These are phyloP conservation scores for Pueraria montana DNA, from an alignment of 306 rosid species.

Conservation along the genomic window DNA sequence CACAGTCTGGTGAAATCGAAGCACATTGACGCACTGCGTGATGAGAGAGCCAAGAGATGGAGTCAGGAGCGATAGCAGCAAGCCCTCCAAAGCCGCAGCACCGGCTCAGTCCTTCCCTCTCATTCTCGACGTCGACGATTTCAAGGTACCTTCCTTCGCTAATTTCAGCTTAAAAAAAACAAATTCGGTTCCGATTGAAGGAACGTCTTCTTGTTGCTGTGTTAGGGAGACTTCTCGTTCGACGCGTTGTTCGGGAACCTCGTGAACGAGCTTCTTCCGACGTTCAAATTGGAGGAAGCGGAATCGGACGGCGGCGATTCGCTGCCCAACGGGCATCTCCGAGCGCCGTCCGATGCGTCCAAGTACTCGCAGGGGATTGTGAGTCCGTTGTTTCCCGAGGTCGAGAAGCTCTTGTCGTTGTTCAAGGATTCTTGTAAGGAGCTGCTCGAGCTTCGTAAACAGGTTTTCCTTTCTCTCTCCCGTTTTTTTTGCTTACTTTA, in stretches of 20 bases:
- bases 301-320: slow-evolving; percentile 75
- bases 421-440: slow-evolving; percentile 95
- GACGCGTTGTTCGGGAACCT: slow-evolving; percentile 93
- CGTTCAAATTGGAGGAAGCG: slow-evolving; percentile 79
- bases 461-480: slow-evolving; percentile 57
- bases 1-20: slow-evolving; percentile 16
- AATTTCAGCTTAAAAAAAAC: neutral
- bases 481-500: neutral
- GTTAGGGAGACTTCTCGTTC: slow-evolving; percentile 94
- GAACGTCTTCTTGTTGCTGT: neutral
- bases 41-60: slow-evolving; percentile 84
- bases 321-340: slow-evolving; percentile 71
- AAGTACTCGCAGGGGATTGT: slow-evolving; percentile 66
- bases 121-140: slow-evolving; percentile 89
- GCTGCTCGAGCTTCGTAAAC: slow-evolving; percentile 91
- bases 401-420: slow-evolving; percentile 82
- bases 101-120: slow-evolving; percentile 76
- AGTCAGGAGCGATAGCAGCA: neutral
- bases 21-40: slow-evolving; percentile 40
- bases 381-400: slow-evolving; percentile 87
- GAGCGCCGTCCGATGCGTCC: slow-evolving; percentile 61
- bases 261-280: slow-evolving; percentile 90
- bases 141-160: slow-evolving; percentile 66
- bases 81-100: slow-evolving; percentile 56
- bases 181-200: slow-evolving; percentile 11